A percentile compares a stretch with the other conserved stretches of the same genome.
Conservation (phyloP, 148 eudicot genomes). For the Gaultheria prostrata region DNA sequence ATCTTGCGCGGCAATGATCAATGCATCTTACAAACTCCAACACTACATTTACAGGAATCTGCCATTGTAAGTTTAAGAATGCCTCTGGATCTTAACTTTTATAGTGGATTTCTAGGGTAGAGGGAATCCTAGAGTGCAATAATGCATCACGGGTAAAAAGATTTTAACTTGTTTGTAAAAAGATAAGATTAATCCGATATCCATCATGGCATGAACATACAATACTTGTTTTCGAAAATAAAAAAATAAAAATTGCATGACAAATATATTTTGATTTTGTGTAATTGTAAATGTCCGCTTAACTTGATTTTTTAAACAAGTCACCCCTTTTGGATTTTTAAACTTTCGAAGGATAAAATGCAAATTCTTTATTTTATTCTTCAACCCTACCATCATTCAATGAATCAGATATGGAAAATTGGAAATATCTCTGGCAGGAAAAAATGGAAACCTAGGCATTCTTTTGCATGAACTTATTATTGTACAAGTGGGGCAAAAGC, state of each 20-base stretch:
- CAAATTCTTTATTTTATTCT: neutral
- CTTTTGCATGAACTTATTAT: neutral
- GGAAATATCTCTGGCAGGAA: too few species aligned
- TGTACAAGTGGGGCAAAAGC: neutral
- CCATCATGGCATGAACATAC: neutral
- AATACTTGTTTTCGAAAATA: neutral
- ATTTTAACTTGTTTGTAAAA: neutral
- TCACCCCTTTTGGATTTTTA: too few species aligned
- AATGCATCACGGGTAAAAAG: too few species aligned
- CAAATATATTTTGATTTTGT: neutral
- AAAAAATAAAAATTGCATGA: neutral
- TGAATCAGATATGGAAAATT: neutral
- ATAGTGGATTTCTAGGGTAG: neutral
- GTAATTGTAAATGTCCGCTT: neutral
- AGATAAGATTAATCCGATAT: neutral
- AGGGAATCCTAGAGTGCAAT: too few species aligned
- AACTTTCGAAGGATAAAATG: too few species aligned
- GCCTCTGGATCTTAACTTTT: neutral
- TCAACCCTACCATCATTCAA: neutral
- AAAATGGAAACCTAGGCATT: neutral
- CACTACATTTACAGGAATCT: neutral
- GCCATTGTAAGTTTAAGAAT: neutral
- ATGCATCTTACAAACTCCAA: too few species aligned
- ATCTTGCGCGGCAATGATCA: too few species aligned
- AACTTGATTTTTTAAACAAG: neutral